Evolutionary conservation across 192 early-diverging fungal species (phyloP), one percentile per base, ranked within the genome.

Genomic region (Dissophora ornata): DNA sequence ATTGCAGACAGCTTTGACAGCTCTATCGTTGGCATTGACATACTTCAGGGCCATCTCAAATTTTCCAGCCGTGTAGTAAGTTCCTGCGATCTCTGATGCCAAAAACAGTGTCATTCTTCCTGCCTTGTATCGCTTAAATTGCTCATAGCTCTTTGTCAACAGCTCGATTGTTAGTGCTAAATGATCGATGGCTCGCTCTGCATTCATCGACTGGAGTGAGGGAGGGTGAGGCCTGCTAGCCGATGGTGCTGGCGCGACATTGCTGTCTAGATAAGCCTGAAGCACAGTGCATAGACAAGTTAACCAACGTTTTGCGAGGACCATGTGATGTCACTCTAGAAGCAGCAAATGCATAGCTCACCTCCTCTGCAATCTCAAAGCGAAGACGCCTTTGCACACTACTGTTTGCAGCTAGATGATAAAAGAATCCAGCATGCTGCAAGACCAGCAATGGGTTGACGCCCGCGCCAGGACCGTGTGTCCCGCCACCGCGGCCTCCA

Each of bases 71-170:
- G 82, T 78, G 48, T 91, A 88, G 68, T 96, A 96, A 3, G 91
- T 85, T 2, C 91, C 88, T 8, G 95, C 95, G 65, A 96, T 96
- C 74, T 96, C 93, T 12, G 91, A 87, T 0, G 94, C 95, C 4
- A 96, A 71, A 60, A 88, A 96, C 2, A 95, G 70, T 0, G 94
- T 96, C 89, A 93, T 93, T 11, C 95, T 86, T 16, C 89, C 87
- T 44, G 81, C 80, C 40, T 88, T 89, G 28, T 89, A 73, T 46
- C 83, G 80, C 67, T 95, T 95, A 67, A 96, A 96, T 42, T 91
- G 89, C 47, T 96, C 95, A 60, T 96, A 96, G n/a, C 93, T 88
- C 63, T 94, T 94, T 7, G 94, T 95, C n/a, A 96, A 65, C 3
- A 96, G 69, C 56, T 95, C 93, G 57, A 96, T 94, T 7, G 92